Conservation (phyloP, 306 rosid genomes). For the Crotalaria pallida region DNA sequence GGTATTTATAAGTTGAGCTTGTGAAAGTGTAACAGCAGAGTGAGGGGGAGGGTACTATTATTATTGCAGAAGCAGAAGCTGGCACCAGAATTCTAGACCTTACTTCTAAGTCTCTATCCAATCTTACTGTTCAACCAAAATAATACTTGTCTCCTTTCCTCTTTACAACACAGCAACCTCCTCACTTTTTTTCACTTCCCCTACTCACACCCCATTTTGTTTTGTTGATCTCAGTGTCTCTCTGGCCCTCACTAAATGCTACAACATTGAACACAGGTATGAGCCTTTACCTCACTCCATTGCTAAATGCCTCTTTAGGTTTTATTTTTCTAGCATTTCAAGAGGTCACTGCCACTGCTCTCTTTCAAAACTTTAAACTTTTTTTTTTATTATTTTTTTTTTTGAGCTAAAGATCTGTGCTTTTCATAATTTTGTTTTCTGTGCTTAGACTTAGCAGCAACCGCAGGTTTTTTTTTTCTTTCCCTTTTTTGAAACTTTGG, state of each 20-base stretch:
- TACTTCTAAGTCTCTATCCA: background rate
- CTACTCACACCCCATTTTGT: background rate
- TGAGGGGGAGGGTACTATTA: conserved; percentile 16
- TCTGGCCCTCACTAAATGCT: conserved; percentile 25
- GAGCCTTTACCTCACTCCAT: conserved; percentile 11
- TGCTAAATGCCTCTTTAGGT: background rate
- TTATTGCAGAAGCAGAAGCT: conserved; percentile 21
- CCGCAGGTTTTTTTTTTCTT: background rate
- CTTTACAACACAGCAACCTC: background rate
- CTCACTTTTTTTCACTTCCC: background rate
- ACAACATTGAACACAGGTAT: conserved; percentile 2
- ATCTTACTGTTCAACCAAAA: conserved; percentile 13
- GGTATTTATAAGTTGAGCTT: background rate
- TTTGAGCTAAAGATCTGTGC: conserved; percentile 21
- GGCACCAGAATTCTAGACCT: conserved; percentile 11
- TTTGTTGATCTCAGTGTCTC: conserved; percentile 5
- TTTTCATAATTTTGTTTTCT: conserved; percentile 2
- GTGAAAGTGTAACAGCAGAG: background rate
- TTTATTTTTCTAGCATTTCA: conserved; percentile 7
- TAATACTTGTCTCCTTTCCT: background rate
- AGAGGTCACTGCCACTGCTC: background rate
- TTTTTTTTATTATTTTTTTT: too few relatives aligned
- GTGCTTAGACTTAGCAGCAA: background rate
- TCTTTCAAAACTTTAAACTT: background rate
- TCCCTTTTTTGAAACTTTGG: background rate